Base-by-base conservation (phyloP, 768 basidiomycete genomes). In the Tulasnella sp. region DNA sequence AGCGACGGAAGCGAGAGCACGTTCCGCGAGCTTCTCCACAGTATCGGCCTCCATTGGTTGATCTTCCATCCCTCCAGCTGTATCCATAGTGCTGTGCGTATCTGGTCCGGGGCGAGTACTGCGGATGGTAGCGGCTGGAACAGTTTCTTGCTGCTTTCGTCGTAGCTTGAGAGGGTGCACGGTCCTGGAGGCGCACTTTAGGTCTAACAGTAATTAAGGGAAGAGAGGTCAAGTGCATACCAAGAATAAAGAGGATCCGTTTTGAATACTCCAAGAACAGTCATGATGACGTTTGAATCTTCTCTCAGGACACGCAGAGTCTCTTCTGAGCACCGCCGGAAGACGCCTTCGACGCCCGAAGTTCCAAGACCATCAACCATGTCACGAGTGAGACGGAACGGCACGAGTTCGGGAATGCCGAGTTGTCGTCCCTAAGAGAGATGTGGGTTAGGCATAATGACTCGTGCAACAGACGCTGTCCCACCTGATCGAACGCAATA, bases 201-300 rank as follows among this genome's bases (percentile, higher is more conserved):
- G 34, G 11, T 20, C 54, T 37, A 18, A 7, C 7, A 24, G 28
- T 72, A 41, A 28, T 3, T 0, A n/a, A 12, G 9, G 24, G 12
- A 22, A n/a, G 54, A 31, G 80, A 44, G 24, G 44, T n/a, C 20
- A 73, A 78, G 16, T 8, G 80, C 91, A 48, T 75, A 96, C 97
- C 97, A 99, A 42, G 91, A 93, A 83, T 98, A 94, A 28, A 99
- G 89, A 7, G 98, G 97, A 85, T 99, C 97, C 84, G 97, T 91
- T 85, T 94, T 96, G 91, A 99, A 98, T 20, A 98, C 97, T 84
- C 98, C 97, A 50, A 99, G 89, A 4, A 99, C 94, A 0, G 97
- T 98, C 90, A 96, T 91, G 84, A 99, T 93, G 72, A 97, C 91
- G 46, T 92, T 93, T 0, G 95, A 94, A 14, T 92, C 90, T 54